These are phyloP conservation scores for Neurospora discreta DNA, from an alignment of 495 filamentous ascomycete genomes.

Conservation along the genomic window DNA sequence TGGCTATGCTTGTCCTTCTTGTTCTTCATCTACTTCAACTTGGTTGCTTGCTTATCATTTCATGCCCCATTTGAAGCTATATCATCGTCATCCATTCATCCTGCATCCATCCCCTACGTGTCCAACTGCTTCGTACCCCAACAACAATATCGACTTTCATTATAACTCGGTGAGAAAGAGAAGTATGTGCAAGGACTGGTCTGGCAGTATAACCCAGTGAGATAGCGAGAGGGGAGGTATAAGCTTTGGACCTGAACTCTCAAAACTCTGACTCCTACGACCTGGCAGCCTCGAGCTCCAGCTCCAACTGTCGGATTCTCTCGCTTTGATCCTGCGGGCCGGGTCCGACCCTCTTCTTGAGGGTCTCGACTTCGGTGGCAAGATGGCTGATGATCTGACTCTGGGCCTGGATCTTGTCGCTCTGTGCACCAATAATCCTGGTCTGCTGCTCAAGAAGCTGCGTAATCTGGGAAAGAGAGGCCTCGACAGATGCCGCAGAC, in stretches of 20 bases:
- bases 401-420: conserved; percentile 48
- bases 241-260: background rate
- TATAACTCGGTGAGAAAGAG: background rate
- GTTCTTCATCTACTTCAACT: background rate
- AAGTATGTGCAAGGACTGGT: background rate
- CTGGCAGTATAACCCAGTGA: background rate
- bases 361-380: conserved; percentile 54
- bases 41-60: background rate
- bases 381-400: conserved; percentile 51
- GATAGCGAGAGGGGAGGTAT: too few relatives aligned
- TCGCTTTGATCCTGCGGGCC: conserved; percentile 52
- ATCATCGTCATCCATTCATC: conserved; percentile 1
- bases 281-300: conserved; percentile 49
- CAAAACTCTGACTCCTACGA: conserved; percentile 17
- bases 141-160: background rate
- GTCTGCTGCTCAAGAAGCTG: conserved; percentile 50
- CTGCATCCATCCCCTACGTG: background rate
- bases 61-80: background rate
- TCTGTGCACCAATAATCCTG: conserved; percentile 43
- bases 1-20: background rate
- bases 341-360: conserved; percentile 54
- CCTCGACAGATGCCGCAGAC: conserved; percentile 22
- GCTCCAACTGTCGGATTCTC: conserved; percentile 55
- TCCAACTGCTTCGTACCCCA: background rate
- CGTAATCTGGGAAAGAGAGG: conserved; percentile 52